Evolutionary conservation across 768 basidiomycete genomes (phyloP).

Genomic region (Lepiota venenata): DNA sequence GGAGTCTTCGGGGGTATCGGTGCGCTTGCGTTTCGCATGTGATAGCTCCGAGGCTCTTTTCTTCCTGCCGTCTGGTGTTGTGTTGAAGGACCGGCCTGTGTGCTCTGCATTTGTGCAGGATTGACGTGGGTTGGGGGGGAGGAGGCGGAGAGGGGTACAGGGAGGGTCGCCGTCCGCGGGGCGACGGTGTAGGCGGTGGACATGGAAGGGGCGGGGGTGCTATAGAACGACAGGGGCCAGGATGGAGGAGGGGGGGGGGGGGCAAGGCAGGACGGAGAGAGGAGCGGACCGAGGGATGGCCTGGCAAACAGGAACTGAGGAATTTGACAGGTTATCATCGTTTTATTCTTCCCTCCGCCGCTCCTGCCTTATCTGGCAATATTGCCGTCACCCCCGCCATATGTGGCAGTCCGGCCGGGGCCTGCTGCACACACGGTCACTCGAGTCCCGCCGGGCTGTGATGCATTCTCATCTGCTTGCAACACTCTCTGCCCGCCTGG

Average conservation of each 20-base stretch:
- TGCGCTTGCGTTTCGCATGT: constrained; percentile 57
- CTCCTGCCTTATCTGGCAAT: constrained; percentile 1
- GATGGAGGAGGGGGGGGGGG: constrained; percentile 16
- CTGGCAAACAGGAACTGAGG: constrained; percentile 14
- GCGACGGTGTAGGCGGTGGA: constrained; percentile 35
- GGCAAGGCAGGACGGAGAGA: constrained; percentile 20
- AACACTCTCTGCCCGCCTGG: constrained; percentile 26
- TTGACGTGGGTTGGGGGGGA: constrained; percentile 33
- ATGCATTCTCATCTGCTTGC: constrained; percentile 26
- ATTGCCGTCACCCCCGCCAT: constrained; percentile 9
- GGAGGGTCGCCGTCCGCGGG: constrained; percentile 30
- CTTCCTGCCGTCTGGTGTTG: constrained; percentile 27
- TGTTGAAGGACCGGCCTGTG: constrained; percentile 42
- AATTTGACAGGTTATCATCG: constrained; percentile 10
- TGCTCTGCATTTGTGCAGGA: constrained; percentile 39
- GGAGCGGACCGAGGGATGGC: constrained; percentile 26
- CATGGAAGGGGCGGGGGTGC: constrained; percentile 24
- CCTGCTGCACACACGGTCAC: constrained; percentile 10
- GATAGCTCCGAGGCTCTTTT: constrained; percentile 29
- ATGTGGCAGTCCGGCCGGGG: constrained; percentile 5
- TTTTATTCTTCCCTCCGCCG: constrained; percentile 21
- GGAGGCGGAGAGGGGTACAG: constrained; percentile 22
- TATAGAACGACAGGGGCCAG: constrained; percentile 13
- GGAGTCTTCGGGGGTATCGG: constrained; percentile 55
- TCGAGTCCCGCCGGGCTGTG: constrained; percentile 11